Evolutionary conservation across 2,329 filamentous ascomycete genomes (phyloP).

Genomic region (Cladosporium phlei): DNA sequence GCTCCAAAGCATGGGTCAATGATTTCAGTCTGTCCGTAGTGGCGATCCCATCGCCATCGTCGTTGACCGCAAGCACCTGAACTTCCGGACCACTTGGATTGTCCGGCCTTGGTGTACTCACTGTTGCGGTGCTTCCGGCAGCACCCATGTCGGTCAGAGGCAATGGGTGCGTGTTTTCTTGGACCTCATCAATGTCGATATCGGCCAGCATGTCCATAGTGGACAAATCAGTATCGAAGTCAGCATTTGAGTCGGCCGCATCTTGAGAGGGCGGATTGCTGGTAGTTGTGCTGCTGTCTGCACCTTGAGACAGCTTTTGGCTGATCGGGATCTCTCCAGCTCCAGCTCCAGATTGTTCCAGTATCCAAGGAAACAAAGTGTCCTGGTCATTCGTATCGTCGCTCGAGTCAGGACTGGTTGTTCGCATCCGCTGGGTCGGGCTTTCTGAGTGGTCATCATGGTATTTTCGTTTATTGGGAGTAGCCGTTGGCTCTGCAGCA

Average conservation of each 20-base stretch:
- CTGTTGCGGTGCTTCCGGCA: background rate
- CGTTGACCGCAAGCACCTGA: background rate
- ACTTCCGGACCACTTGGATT: background rate
- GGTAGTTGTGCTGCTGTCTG: no score
- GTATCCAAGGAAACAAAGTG: no score
- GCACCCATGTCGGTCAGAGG: background rate
- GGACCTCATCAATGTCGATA: background rate
- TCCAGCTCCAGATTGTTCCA: no score
- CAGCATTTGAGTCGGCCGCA: background rate
- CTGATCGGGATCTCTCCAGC: no score
- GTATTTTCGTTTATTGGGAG: background rate
- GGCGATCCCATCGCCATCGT: background rate
- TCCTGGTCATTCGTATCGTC: no score
- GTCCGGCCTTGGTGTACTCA: background rate
- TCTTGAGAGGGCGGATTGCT: background rate
- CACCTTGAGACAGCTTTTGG: no score
- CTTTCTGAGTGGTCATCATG: background rate
- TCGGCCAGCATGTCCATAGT: background rate
- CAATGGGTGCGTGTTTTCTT: background rate
- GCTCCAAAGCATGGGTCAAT: background rate
- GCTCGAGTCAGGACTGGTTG: background rate
- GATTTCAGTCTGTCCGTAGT: background rate
- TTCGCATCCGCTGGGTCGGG: background rate
- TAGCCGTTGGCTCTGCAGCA: background rate
- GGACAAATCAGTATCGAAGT: background rate